A percentile compares a stretch with the other conserved stretches of the same genome.
Evolutionary conservation across 768 basidiomycete genomes (phyloP).

Genomic region (Lentinula guzmanii): DNA sequence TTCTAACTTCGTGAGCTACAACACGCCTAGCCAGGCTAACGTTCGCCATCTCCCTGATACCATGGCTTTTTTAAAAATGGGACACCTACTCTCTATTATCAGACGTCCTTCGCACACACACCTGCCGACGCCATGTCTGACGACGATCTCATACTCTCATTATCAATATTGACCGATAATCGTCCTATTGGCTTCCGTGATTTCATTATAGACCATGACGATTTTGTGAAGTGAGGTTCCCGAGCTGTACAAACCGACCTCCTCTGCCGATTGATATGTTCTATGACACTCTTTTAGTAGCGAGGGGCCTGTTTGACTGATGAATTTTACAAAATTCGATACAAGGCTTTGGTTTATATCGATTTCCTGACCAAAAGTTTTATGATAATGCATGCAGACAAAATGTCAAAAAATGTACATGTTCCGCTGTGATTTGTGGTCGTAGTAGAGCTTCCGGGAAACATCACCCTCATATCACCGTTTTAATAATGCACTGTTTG

Average conservation of each 20-base stretch:
- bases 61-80: no score
- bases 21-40: no score
- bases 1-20: no score
- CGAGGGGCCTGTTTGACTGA: neutral
- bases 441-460: slow-evolving; percentile 7
- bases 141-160: neutral
- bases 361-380: no score
- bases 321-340: no score
- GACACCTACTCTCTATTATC: no score
- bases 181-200: neutral
- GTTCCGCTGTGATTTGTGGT: no score
- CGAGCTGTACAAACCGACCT: neutral
- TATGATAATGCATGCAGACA: no score
- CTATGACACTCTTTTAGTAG: neutral
- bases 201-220: neutral
- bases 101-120: neutral
- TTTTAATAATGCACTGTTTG: neutral
- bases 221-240: neutral
- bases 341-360: no score
- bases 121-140: slow-evolving; percentile 1
- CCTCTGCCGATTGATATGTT: neutral
- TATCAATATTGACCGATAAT: neutral
- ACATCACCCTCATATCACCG: neutral
- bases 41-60: no score
- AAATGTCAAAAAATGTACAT: no score